Conservation (phyloP, 2,329 filamentous ascomycete genomes). For the Trichophyton benhamiae region DNA sequence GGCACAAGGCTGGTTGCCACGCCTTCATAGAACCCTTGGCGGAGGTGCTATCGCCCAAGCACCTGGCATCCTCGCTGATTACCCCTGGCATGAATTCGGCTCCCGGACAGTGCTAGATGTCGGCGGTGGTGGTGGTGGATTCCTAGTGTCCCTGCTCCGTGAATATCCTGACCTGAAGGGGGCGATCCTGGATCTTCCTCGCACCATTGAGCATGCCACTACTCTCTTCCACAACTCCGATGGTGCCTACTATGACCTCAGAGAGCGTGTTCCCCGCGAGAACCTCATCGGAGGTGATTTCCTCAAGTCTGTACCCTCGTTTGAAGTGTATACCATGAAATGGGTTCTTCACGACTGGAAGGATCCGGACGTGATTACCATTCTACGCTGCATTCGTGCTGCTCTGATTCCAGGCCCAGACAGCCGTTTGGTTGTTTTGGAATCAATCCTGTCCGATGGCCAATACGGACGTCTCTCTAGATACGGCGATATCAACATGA, state of each 20-base stretch:
- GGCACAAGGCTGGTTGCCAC: conserved; percentile 17
- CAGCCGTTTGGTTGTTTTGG: background rate
- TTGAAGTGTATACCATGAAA: conserved; percentile 26
- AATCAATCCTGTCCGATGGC: background rate
- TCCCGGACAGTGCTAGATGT: conserved; percentile 27
- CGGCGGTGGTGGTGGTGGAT: conserved; percentile 30
- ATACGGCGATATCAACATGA: background rate
- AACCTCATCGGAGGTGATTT: conserved; percentile 31
- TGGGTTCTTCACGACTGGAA: conserved; percentile 18
- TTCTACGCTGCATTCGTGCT: background rate
- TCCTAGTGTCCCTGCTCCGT: conserved; percentile 28
- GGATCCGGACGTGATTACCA: background rate
- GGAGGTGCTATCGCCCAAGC: background rate
- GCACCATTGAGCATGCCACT: conserved; percentile 24
- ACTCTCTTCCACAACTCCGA: conserved; percentile 17
- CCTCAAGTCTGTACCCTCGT: conserved; percentile 23
- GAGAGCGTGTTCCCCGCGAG: conserved; percentile 17
- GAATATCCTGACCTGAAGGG: conserved; percentile 21
- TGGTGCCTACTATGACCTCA: conserved; percentile 26
- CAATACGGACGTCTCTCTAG: background rate
- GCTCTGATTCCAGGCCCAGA: background rate
- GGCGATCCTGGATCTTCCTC: conserved; percentile 25
- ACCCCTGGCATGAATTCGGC: conserved; percentile 20
- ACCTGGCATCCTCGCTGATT: background rate
- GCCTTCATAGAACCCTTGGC: background rate